A percentile compares a stretch with the other conserved stretches of the same genome.
phyloP scores from a whole-genome alignment of 1,284 basidiomycete species.

The Sparassis latifolia region DNA sequence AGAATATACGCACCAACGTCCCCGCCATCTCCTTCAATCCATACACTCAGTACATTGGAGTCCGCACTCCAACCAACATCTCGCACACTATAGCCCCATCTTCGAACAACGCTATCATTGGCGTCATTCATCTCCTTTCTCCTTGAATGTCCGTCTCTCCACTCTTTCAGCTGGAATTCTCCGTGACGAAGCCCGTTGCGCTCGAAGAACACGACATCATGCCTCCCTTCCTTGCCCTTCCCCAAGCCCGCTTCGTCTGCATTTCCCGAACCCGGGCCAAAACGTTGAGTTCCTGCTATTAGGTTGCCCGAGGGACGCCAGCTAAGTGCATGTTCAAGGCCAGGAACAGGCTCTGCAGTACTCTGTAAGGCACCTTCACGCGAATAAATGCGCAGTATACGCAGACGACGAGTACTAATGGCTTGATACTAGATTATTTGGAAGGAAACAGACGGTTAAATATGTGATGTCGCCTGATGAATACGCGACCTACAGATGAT shows the following conservation, averaged over 20 bases:
- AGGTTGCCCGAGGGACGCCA: conserved; percentile 91
- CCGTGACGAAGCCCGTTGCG: conserved; percentile 90
- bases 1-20: conserved; percentile 51
- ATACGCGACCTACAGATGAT: background rate
- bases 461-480: no score
- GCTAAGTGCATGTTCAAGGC: conserved; percentile 75
- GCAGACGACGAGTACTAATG: conserved; percentile 24
- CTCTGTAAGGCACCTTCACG: conserved; percentile 77
- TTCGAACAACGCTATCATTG: conserved; percentile 10
- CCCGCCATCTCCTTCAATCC: conserved; percentile 65
- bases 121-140: background rate
- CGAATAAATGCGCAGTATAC: conserved; percentile 76
- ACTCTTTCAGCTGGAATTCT: conserved; percentile 73
- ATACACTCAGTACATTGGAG: conserved; percentile 81
- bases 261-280: conserved; percentile 30
- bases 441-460: no score
- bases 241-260: conserved; percentile 47
- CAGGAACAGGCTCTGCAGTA: conserved; percentile 80
- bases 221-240: conserved; percentile 59
- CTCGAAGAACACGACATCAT: conserved; percentile 94
- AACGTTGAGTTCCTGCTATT: conserved; percentile 80
- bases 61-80: conserved; percentile 88
- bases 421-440: no score
- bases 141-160: background rate
- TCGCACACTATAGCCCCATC: conserved; percentile 64